A percentile compares a stretch with the other conserved stretches of the same genome.
Evolutionary conservation across 2,329 filamentous ascomycete genomes (phyloP).

Genomic region (Colletotrichum karsti): DNA sequence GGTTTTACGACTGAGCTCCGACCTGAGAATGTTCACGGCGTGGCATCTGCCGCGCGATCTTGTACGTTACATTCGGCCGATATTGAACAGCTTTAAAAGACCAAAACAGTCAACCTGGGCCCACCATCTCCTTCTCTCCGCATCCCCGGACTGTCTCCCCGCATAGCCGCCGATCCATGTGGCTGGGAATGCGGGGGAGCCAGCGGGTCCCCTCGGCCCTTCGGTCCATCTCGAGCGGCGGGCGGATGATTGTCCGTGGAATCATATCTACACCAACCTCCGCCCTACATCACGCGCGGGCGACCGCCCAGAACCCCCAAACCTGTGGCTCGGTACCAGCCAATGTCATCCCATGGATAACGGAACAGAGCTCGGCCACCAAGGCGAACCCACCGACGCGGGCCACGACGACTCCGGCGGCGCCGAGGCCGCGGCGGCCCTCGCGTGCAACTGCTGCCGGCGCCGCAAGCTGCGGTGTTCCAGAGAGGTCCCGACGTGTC

Average conservation of each 20-base stretch:
- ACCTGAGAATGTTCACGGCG: not conserved
- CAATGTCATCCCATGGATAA: constrained; percentile 11
- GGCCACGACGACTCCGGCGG: constrained; percentile 42
- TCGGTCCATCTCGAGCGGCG: not conserved
- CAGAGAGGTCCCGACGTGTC: constrained; percentile 15
- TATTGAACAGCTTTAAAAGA: not conserved
- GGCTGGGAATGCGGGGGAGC: not conserved
- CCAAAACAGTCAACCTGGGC: not conserved
- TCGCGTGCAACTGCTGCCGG: constrained; percentile 23
- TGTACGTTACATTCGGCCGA: not conserved
- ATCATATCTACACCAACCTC: constrained; percentile 14
- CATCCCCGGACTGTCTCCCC: not conserved
- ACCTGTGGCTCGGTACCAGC: not conserved
- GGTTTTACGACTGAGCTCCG: constrained; percentile 49
- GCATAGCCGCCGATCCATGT: not conserved
- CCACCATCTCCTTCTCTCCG: not conserved
- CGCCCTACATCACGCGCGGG: constrained; percentile 6
- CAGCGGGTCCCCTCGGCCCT: not conserved
- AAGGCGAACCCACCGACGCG: constrained; percentile 33
- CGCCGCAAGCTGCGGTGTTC: constrained; percentile 21
- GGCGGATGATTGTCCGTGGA: not conserved
- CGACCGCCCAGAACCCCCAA: not conserved
- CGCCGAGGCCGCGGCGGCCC: constrained; percentile 53
- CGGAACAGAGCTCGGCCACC: constrained; percentile 9
- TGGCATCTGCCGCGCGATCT: not conserved